Evolutionary conservation across 2,329 filamentous ascomycete genomes (phyloP).

Genomic region (Colletotrichum lini): DNA sequence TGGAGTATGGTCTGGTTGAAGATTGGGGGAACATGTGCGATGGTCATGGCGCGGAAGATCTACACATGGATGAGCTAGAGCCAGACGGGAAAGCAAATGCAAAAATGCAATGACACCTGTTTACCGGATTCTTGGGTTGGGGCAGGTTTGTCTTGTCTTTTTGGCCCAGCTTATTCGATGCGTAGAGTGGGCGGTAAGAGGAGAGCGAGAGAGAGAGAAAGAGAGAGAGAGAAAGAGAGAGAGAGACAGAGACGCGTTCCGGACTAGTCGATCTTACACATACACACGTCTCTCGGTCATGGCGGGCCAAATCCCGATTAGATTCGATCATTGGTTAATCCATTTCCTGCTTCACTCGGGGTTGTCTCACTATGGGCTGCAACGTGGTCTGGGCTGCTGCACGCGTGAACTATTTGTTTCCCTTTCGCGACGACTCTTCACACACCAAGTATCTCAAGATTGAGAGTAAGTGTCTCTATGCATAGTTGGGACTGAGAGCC

Average conservation of each 20-base stretch:
- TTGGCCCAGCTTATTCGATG: no score
- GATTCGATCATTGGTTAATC: conserved; percentile 14
- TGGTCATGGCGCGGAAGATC: conserved; percentile 28
- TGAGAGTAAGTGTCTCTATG: neutral
- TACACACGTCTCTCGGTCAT: neutral
- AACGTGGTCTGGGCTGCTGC: neutral
- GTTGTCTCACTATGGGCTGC: neutral
- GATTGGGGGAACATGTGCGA: neutral
- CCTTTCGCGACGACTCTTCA: neutral
- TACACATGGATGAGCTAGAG: conserved; percentile 25
- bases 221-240: no score
- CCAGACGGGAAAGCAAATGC: neutral
- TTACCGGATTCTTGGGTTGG: conserved; percentile 25
- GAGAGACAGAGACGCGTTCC: neutral
- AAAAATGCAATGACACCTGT: conserved; percentile 17
- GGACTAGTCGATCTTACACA: conserved; percentile 11
- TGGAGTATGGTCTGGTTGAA: no score
- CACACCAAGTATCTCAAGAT: no score
- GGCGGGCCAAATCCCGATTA: neutral
- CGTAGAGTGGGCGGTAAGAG: no score
- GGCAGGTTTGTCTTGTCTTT: no score
- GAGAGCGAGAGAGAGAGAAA: no score
- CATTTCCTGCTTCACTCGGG: neutral
- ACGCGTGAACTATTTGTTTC: neutral
- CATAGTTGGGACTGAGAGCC: neutral